Conservation (phyloP, 345 rosid genomes). For the Tarenaya hassleriana region DNA sequence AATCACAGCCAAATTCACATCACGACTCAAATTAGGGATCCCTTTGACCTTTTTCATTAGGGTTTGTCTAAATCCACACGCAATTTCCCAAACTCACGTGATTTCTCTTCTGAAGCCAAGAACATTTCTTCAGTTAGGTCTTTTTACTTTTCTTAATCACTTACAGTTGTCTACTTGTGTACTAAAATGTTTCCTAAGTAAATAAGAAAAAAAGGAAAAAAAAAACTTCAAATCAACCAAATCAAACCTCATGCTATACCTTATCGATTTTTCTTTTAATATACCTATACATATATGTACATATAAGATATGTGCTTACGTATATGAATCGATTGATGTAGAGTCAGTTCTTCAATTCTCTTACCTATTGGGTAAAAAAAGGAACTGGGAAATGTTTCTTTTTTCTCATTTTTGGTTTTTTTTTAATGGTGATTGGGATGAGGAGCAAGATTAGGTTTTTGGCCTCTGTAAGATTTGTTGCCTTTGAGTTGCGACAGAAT, state of each 20-base stretch:
- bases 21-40: slow-evolving; percentile 31
- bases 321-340: too few species aligned
- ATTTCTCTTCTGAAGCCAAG: background rate
- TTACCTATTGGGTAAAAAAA: slow-evolving; percentile 14
- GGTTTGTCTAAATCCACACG: slow-evolving; percentile 23
- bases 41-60: too few species aligned
- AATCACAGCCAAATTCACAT: slow-evolving; percentile 15
- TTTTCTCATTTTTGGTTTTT: background rate
- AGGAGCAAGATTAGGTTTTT: slow-evolving; percentile 34
- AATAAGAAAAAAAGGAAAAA: slow-evolving; percentile 22
- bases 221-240: slow-evolving; percentile 26
- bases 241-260: slow-evolving; percentile 9
- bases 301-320: too few species aligned
- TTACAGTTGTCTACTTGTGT: slow-evolving; percentile 26
- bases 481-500: slow-evolving; percentile 50
- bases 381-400: background rate
- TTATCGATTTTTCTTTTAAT: too few species aligned
- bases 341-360: background rate
- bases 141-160: slow-evolving; percentile 6
- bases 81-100: slow-evolving; percentile 22
- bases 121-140: background rate
- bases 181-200: slow-evolving; percentile 19
- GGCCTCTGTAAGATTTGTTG: slow-evolving; percentile 27
- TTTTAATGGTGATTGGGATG: slow-evolving; percentile 29
- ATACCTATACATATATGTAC: too few species aligned